Conservation (phyloP, 2,329 filamentous ascomycete species). For the Xylariales sp. region DNA sequence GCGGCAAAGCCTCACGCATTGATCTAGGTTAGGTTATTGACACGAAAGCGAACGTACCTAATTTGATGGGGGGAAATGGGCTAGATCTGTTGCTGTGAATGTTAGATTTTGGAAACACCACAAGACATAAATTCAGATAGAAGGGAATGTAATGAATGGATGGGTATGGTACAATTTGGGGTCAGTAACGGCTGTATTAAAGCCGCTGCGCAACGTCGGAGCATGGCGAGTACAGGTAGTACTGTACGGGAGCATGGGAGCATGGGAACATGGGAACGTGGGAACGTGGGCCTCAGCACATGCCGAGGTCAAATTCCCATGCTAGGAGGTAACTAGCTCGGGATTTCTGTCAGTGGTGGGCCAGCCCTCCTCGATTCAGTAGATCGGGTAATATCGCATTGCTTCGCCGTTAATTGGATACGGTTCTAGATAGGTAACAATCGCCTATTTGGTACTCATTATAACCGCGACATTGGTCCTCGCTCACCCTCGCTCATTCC, state of each 20-base stretch:
- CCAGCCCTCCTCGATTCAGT: constrained; percentile 7
- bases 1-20: neutral
- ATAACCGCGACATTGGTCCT: neutral
- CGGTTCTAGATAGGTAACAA: no score
- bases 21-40: neutral
- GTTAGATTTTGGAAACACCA: neutral
- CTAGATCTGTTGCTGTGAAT: neutral
- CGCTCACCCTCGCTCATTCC: neutral
- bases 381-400: constrained; percentile 8
- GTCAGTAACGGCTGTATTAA: constrained; percentile 25
- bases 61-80: neutral
- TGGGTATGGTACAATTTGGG: neutral
- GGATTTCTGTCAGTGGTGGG: constrained; percentile 22
- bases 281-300: constrained; percentile 29
- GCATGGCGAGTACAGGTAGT: no score
- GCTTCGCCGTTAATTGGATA: neutral
- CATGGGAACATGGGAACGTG: no score
- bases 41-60: constrained; percentile 12
- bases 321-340: constrained; percentile 9
- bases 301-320: constrained; percentile 32
- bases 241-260: no score
- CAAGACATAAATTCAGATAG: neutral
- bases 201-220: constrained; percentile 21
- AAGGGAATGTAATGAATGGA: constrained; percentile 7
- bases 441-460: no score